Evolutionary conservation across 768 basidiomycete species (phyloP), one percentile per base, ranked within the genome.

Genomic region (Clitopilus hobsonii): DNA sequence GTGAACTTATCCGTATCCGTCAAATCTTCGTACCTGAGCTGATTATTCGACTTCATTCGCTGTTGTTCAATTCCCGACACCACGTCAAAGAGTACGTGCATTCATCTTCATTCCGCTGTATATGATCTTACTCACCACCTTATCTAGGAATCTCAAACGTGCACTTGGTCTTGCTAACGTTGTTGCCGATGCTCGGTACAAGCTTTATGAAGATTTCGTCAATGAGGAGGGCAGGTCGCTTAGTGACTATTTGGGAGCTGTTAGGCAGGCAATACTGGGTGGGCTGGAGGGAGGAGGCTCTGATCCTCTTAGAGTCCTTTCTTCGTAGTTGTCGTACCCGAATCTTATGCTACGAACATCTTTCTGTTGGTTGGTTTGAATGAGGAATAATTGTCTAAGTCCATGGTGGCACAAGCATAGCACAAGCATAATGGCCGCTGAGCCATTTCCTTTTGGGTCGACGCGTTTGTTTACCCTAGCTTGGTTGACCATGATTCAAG

Each of bases 21-120:
- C 87, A 94, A 62, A 84, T 95, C 26, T 95, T 88, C 68, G 75
- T 97, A 23, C 96, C 94, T 0, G 94, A 97, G 66, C 77, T 98
- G 20, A 83, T 98, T 61, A 78, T 98, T 59, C 84, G 92, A 20
- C 72, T 98, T 1, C 94, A 98, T 64, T 75, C 80, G 41, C 72
- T 88, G 50, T 71, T 98, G 10, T 79, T 83, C 56, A 70, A 75
- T 28, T 91, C 93, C 5, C 74, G 85, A 6, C 68, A 74, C 8
- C 71, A 82, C 20, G 76, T 93, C 38, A 84, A 87, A 48, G 78
- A 81, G 93, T 89, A 60, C 51, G 85, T 76, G 25, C 20, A 22
- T 41, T n/a, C n/a, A n/a, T 36, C 48, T 16, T 32, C 1, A 8
- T 28, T 10, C 16, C 16, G 38, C 25, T 51, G 50, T 27, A 49